A percentile compares a stretch with the other conserved stretches of the same genome.
Conservation (phyloP, 2,329 filamentous ascomycete species). For the Hypomyces perniciosus region DNA sequence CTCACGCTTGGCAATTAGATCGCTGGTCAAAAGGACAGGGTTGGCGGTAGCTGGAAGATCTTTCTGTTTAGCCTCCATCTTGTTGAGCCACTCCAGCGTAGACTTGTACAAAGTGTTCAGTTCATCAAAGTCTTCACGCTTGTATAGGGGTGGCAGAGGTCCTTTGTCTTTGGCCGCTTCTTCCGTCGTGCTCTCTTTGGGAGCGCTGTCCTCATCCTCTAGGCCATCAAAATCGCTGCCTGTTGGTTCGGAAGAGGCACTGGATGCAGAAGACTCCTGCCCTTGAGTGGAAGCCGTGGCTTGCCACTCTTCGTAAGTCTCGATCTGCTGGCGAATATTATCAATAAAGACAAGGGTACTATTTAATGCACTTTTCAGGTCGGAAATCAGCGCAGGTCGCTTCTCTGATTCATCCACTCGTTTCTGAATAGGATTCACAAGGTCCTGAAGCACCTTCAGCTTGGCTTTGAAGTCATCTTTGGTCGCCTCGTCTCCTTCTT, state of each 20-base stretch:
- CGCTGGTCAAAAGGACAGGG: slow-evolving; percentile 66
- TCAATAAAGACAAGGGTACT: slow-evolving; percentile 65
- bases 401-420: slow-evolving; percentile 66
- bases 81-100: slow-evolving; percentile 67
- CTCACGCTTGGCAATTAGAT: slow-evolving; percentile 62
- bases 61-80: slow-evolving; percentile 64
- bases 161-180: slow-evolving; percentile 41
- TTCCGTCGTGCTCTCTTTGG: slow-evolving; percentile 39
- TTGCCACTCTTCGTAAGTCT: slow-evolving; percentile 58
- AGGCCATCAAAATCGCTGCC: slow-evolving; percentile 63
- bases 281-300: slow-evolving; percentile 43
- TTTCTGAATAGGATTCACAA: slow-evolving; percentile 71
- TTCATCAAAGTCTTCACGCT: slow-evolving; percentile 61
- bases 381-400: slow-evolving; percentile 63
- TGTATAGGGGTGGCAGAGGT: slow-evolving; percentile 62
- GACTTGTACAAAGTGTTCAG: slow-evolving; percentile 58
- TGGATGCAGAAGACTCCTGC: slow-evolving; percentile 35
- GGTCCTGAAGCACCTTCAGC: slow-evolving; percentile 68
- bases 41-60: slow-evolving; percentile 65
- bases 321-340: slow-evolving; percentile 64
- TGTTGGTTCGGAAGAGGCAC: slow-evolving; percentile 42
- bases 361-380: slow-evolving; percentile 64
- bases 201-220: slow-evolving; percentile 58
- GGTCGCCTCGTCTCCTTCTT: slow-evolving; percentile 69
- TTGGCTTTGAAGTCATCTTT: slow-evolving; percentile 69